Conservation (phyloP, 2,329 filamentous ascomycete genomes). For the Elsinoe australis region DNA sequence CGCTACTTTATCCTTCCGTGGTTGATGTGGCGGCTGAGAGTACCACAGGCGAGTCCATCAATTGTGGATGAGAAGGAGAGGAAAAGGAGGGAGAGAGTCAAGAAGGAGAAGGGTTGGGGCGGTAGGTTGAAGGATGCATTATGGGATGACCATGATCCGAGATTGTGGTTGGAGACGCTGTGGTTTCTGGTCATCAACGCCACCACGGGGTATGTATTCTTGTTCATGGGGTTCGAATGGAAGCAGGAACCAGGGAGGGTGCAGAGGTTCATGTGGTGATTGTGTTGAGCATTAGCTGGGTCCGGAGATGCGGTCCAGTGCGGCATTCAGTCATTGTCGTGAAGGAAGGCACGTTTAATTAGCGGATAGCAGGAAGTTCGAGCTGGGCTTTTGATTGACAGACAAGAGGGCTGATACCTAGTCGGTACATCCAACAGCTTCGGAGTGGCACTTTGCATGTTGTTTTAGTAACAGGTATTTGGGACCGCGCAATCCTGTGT, state of each 20-base stretch:
- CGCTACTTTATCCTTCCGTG: conserved; percentile 94
- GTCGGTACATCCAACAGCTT: no score
- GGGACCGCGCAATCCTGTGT: no score
- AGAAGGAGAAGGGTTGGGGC: background rate
- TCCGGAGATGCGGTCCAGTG: no score
- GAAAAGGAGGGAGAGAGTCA: conserved; percentile 6
- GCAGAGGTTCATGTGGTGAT: conserved; percentile 86
- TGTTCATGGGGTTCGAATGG: conserved; percentile 63
- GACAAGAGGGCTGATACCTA: no score
- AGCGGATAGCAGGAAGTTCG: no score
- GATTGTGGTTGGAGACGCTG: conserved; percentile 54
- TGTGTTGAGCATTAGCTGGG: no score
- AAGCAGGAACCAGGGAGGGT: conserved; percentile 48
- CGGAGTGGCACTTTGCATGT: no score
- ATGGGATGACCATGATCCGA: conserved; percentile 31
- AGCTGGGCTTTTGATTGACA: no score
- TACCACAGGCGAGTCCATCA: conserved; percentile 42
- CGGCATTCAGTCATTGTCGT: no score
- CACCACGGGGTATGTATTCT: conserved; percentile 62
- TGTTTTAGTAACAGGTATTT: no score
- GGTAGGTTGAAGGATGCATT: conserved; percentile 11
- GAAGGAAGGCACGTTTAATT: no score
- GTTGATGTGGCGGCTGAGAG: conserved; percentile 81
- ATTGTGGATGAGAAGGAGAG: conserved; percentile 17
- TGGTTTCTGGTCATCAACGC: conserved; percentile 63